A percentile compares a stretch with the other conserved stretches of the same genome.
These are phyloP conservation scores for Starmera pachycereana DNA, from an alignment of 805 yeast species.

Conservation along the genomic window DNA sequence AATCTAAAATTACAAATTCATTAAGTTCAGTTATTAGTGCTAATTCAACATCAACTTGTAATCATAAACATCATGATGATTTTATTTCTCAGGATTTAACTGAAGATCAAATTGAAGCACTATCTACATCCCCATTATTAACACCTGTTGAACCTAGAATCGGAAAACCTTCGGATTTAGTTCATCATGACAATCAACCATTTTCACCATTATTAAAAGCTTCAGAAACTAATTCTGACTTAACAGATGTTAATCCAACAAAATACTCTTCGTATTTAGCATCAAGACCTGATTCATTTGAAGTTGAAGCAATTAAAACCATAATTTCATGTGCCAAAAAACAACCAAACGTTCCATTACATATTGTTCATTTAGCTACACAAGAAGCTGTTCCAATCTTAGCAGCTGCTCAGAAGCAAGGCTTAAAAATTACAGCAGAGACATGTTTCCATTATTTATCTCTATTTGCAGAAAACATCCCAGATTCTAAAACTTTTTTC, in stretches of 20 bases:
- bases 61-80: neutral
- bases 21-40: neutral
- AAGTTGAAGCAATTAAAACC: conserved; percentile 70
- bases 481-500: conserved; percentile 69
- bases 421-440: conserved; percentile 69
- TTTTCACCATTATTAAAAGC: conserved; percentile 34
- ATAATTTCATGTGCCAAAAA: conserved; percentile 52
- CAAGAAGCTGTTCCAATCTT: conserved; percentile 73
- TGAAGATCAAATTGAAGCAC: conserved; percentile 39
- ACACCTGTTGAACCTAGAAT: conserved; percentile 50
- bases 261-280: conserved; percentile 26
- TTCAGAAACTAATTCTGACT: conserved; percentile 27
- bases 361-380: conserved; percentile 86
- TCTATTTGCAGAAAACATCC: conserved; percentile 66
- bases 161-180: conserved; percentile 30
- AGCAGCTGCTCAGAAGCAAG: conserved; percentile 45
- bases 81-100: conserved; percentile 23
- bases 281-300: conserved; percentile 84
- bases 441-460: conserved; percentile 91
- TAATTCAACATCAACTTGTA: too few species aligned
- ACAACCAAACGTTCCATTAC: conserved; percentile 58
- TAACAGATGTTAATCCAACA: conserved; percentile 17
- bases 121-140: conserved; percentile 44
- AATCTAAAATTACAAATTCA: too few species aligned
- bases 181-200: conserved; percentile 18